Conservation (phyloP, 2,329 filamentous ascomycete species). For the Sporothrix globosa region DNA sequence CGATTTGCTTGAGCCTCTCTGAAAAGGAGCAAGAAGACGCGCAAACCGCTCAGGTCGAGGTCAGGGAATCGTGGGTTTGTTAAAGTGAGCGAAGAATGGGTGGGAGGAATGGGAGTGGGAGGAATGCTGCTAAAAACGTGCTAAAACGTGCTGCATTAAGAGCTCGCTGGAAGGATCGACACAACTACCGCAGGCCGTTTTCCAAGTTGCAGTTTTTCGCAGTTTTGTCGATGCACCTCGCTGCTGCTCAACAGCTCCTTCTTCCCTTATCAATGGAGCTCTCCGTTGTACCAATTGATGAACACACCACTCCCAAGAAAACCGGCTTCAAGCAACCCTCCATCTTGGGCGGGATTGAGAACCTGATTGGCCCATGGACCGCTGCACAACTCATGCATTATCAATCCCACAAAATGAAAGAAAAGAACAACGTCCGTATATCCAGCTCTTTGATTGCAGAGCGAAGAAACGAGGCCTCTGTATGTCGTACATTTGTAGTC, state of each 20-base stretch:
- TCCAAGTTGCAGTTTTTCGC: background rate
- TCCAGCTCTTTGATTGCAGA: background rate
- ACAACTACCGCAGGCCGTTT: conserved; percentile 3
- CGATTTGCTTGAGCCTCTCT: background rate
- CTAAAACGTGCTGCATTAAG: background rate
- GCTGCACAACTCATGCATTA: conserved; percentile 21
- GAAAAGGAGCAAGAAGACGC: conserved; percentile 14
- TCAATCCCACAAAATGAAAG: conserved; percentile 14
- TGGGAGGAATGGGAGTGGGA: too few species aligned
- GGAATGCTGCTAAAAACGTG: background rate
- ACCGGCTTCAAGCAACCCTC: conserved; percentile 22
- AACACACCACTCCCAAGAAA: conserved; percentile 23
- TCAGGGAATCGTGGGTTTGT: background rate
- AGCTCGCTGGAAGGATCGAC: conserved; percentile 11
- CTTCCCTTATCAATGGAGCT: background rate
- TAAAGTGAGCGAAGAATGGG: too few species aligned
- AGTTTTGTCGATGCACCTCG: too few species aligned
- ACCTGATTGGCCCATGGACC: conserved; percentile 1
- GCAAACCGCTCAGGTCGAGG: conserved; percentile 14
- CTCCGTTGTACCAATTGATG: conserved; percentile 6
- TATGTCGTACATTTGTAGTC: too few species aligned
- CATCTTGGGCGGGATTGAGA: background rate
- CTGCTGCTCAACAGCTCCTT: too few species aligned
- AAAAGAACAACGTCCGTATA: background rate
- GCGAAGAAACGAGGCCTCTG: background rate